Conservation (phyloP, 192 early-diverging fungal species). For the Coemansia sp. region DNA sequence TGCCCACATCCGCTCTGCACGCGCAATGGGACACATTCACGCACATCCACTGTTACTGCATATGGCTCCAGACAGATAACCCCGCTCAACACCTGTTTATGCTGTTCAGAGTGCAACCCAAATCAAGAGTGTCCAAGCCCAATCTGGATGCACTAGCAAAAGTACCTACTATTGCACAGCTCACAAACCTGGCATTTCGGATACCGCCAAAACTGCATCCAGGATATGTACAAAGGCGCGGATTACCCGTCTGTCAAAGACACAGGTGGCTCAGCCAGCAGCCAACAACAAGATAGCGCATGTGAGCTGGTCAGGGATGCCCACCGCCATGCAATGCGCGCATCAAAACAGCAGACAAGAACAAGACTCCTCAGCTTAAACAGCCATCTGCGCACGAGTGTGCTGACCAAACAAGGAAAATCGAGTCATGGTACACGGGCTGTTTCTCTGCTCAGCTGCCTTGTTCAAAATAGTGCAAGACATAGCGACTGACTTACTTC, state of each 20-base stretch:
- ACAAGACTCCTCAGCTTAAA: no score
- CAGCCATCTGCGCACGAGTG: no score
- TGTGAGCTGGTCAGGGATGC: neutral
- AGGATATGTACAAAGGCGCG: neutral
- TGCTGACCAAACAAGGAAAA: no score
- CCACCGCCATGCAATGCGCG: neutral
- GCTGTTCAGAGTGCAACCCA: neutral
- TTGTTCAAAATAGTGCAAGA: neutral
- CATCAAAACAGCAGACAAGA: neutral
- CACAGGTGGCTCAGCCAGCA: neutral
- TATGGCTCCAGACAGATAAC: slow-evolving; percentile 6
- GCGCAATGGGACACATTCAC: neutral
- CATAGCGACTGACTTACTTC: slow-evolving; percentile 39
- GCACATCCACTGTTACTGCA: neutral
- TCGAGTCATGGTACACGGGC: no score
- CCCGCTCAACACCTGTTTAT: neutral
- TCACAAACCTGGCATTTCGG: neutral
- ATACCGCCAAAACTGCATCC: neutral
- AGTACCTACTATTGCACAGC: neutral
- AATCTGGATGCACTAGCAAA: neutral
- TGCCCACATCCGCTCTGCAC: neutral
- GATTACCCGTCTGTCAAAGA: neutral
- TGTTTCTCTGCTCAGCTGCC: no score
- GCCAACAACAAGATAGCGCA: neutral
- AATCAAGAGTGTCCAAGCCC: neutral